A percentile compares a stretch with the other conserved stretches of the same genome.
Conservation (phyloP, 2,329 filamentous ascomycete species). For the Hirsutella rhossiliensis region DNA sequence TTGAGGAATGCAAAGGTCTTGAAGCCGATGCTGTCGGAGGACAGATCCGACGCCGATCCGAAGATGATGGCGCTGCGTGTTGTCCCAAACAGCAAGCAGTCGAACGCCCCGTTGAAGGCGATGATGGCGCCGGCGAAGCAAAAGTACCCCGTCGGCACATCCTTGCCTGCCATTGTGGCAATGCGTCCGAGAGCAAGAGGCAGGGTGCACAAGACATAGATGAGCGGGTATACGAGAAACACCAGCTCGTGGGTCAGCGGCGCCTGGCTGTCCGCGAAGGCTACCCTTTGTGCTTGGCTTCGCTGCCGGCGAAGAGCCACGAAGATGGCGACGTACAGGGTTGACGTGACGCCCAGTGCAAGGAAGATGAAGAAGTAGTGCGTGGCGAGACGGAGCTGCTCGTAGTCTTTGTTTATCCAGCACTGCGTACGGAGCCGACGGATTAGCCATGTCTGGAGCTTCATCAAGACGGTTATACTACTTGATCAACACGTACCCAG, state of each 20-base stretch:
- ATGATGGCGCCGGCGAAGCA: constrained; percentile 48
- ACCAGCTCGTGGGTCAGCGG: constrained; percentile 29
- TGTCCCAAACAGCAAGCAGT: constrained; percentile 39
- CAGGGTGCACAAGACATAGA: constrained; percentile 57
- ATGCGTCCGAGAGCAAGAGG: constrained; percentile 55
- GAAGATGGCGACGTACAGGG: constrained; percentile 29
- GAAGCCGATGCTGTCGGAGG: constrained; percentile 33
- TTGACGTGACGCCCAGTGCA: constrained; percentile 21
- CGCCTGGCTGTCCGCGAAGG: constrained; percentile 4
- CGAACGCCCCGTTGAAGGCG: constrained; percentile 41
- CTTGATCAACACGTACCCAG: constrained; percentile 32
- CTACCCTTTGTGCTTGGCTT: background rate
- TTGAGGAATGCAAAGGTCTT: constrained; percentile 39
- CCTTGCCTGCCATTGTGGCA: constrained; percentile 43
- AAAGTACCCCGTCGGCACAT: constrained; percentile 41
- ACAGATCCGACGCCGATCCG: constrained; percentile 18
- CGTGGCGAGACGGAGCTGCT: constrained; percentile 41
- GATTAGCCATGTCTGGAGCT: too few species aligned
- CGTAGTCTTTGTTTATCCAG: constrained; percentile 47
- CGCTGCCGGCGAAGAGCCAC: constrained; percentile 11
- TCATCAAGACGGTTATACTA: background rate
- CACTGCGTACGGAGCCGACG: constrained; percentile 27
- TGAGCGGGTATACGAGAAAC: constrained; percentile 55
- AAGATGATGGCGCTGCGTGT: constrained; percentile 43
- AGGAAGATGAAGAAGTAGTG: constrained; percentile 56